A percentile compares a stretch with the other conserved stretches of the same genome.
Conservation (phyloP, 768 basidiomycete genomes). For the Galerina sulciceps region DNA sequence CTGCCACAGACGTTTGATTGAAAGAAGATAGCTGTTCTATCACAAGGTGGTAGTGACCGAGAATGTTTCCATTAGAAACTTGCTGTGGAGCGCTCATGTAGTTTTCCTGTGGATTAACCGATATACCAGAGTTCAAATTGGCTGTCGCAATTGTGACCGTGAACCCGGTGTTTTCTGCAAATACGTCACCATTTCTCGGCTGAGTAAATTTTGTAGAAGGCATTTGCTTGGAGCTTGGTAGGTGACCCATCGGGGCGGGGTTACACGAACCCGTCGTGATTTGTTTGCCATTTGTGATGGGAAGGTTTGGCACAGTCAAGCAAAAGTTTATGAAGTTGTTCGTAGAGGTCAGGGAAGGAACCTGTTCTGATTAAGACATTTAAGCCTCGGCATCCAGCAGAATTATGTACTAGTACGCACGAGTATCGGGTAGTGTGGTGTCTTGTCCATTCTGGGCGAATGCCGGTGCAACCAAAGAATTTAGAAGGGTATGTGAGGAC, state of each 20-base stretch:
- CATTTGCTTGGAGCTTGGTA: conserved; percentile 50
- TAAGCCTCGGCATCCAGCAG: background rate
- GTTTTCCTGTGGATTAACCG: conserved; percentile 56
- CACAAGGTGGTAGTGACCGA: conserved; percentile 64
- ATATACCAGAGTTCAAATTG: conserved; percentile 53
- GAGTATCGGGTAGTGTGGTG: background rate
- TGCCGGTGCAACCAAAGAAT: conserved; percentile 44
- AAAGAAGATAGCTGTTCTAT: conserved; percentile 52
- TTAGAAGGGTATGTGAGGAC: no score
- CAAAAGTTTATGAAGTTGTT: conserved; percentile 74
- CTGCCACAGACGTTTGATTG: conserved; percentile 45
- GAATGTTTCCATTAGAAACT: conserved; percentile 52
- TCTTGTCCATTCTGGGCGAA: conserved; percentile 58
- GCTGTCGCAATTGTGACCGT: conserved; percentile 52
- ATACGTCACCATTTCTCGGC: conserved; percentile 47
- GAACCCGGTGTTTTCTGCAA: conserved; percentile 53
- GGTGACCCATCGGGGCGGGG: conserved; percentile 60
- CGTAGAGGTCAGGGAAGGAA: conserved; percentile 54
- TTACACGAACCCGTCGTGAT: conserved; percentile 62
- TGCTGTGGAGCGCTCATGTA: conserved; percentile 64
- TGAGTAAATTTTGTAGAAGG: conserved; percentile 53
- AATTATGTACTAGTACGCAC: background rate
- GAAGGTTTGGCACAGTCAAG: conserved; percentile 46
- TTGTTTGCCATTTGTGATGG: conserved; percentile 61
- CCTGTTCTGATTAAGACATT: conserved; percentile 46